These are phyloP conservation scores for Pseudomonodictys pantanalensis DNA, from an alignment of 495 filamentous ascomycete species.

Conservation along the genomic window DNA sequence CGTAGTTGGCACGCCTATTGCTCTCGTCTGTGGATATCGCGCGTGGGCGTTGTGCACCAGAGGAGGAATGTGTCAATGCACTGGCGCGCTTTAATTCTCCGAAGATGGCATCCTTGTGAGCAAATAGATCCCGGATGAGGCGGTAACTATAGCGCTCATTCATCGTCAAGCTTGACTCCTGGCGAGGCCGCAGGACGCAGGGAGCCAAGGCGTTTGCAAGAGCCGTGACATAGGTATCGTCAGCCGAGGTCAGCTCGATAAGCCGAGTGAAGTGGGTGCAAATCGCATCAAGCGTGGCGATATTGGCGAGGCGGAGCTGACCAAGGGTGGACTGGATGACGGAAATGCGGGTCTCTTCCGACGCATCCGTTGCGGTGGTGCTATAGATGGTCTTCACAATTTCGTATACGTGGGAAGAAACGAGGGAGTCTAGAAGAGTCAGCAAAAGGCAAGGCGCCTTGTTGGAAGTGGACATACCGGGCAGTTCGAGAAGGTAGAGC, in stretches of 20 bases:
- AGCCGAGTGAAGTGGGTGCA: slow-evolving; percentile 97
- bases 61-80: slow-evolving; percentile 25
- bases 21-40: slow-evolving; percentile 95
- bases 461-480: slow-evolving; percentile 57
- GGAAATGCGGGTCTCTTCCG: slow-evolving; percentile 70
- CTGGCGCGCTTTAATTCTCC: slow-evolving; percentile 79
- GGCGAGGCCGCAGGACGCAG: slow-evolving; percentile 82
- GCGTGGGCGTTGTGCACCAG: slow-evolving; percentile 58
- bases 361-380: slow-evolving; percentile 68
- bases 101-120: slow-evolving; percentile 92
- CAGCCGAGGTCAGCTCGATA: slow-evolving; percentile 93
- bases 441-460: background rate
- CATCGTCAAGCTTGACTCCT: slow-evolving; percentile 85
- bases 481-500: slow-evolving; percentile 92
- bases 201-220: slow-evolving; percentile 78
- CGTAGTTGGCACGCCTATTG: slow-evolving; percentile 88
- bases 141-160: slow-evolving; percentile 92
- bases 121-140: slow-evolving; percentile 87
- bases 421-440: slow-evolving; percentile 73
- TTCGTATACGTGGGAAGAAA: slow-evolving; percentile 97
- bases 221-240: slow-evolving; percentile 75
- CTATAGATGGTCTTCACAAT: slow-evolving; percentile 97
- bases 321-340: slow-evolving; percentile 94
- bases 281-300: slow-evolving; percentile 95
- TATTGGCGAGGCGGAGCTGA: slow-evolving; percentile 92